Evolutionary conservation across 2,329 filamentous ascomycete genomes (phyloP).

Genomic region (Exophiala alcalophila): DNA sequence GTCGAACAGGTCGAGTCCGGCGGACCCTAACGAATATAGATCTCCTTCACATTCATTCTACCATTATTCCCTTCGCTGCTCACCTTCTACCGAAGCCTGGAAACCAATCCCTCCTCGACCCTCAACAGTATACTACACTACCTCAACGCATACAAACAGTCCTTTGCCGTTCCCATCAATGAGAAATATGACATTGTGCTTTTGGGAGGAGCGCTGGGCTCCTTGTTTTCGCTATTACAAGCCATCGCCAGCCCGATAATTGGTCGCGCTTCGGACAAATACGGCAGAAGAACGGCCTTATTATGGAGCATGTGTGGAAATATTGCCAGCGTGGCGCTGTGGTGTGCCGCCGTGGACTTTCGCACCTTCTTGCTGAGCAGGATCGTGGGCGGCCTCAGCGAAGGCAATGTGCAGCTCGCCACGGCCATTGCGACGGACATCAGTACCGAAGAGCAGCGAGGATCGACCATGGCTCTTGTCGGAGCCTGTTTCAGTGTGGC

Average conservation of each 20-base stretch:
- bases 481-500: conserved; percentile 96
- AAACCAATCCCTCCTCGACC: conserved; percentile 61
- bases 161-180: conserved; percentile 88
- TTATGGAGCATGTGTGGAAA: conserved; percentile 92
- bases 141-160: conserved; percentile 90
- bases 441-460: conserved; percentile 77
- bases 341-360: conserved; percentile 92
- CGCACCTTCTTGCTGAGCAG: conserved; percentile 92
- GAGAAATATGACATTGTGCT: conserved; percentile 96
- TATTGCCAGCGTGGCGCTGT: conserved; percentile 86
- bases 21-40: conserved; percentile 50
- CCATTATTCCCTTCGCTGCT: conserved; percentile 93
- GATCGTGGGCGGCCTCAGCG: conserved; percentile 86
- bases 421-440: conserved; percentile 97
- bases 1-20: neutral
- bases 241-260: conserved; percentile 90
- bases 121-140: conserved; percentile 76
- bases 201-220: conserved; percentile 87
- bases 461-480: conserved; percentile 92
- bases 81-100: conserved; percentile 89
- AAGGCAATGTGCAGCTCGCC: conserved; percentile 94
- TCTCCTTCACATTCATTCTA: conserved; percentile 97
- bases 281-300: conserved; percentile 82
- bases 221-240: conserved; percentile 88
- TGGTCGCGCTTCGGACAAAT: conserved; percentile 78